A percentile compares a stretch with the other conserved stretches of the same genome.
Conservation (phyloP, 116 monocot species). For the Zostera marina region DNA sequence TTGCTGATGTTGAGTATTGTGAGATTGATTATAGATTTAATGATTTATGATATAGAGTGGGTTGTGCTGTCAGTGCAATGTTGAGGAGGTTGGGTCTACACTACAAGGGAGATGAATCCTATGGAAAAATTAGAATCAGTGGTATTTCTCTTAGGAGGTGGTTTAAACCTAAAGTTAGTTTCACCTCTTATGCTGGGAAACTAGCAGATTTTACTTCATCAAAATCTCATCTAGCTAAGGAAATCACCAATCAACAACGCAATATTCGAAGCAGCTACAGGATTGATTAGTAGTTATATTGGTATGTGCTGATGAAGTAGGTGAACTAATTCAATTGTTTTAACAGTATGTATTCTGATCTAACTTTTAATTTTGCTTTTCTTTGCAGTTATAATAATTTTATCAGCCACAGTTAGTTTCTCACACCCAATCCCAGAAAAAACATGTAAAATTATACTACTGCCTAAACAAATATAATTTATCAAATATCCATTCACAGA, state of each 20-base stretch:
- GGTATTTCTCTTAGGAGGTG: conserved; percentile 72
- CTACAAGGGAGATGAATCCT: conserved; percentile 61
- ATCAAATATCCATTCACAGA: too few relatives aligned
- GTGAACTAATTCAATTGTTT: background rate
- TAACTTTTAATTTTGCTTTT: too few relatives aligned
- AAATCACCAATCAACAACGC: conserved; percentile 70
- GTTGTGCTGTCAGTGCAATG: conserved; percentile 57
- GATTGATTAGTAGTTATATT: conserved; percentile 15
- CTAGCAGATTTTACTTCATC: conserved; percentile 24
- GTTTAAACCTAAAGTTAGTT: conserved; percentile 52
- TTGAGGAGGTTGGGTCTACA: conserved; percentile 58
- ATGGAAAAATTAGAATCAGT: conserved; percentile 62
- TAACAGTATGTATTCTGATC: too few relatives aligned
- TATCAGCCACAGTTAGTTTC: too few relatives aligned
- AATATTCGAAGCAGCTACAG: conserved; percentile 43
- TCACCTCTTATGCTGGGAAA: conserved; percentile 17
- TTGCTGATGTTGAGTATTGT: background rate
- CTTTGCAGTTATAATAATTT: too few relatives aligned
- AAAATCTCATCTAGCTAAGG: conserved; percentile 40
- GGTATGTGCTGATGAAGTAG: background rate
- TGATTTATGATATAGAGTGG: conserved; percentile 31
- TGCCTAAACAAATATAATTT: too few relatives aligned
- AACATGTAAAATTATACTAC: too few relatives aligned
- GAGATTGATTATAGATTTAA: background rate
- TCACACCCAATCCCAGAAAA: too few relatives aligned